Evolutionary conservation across 352 stramenopile species (phyloP).

Genomic region (Globisporangium camurandrum): DNA sequence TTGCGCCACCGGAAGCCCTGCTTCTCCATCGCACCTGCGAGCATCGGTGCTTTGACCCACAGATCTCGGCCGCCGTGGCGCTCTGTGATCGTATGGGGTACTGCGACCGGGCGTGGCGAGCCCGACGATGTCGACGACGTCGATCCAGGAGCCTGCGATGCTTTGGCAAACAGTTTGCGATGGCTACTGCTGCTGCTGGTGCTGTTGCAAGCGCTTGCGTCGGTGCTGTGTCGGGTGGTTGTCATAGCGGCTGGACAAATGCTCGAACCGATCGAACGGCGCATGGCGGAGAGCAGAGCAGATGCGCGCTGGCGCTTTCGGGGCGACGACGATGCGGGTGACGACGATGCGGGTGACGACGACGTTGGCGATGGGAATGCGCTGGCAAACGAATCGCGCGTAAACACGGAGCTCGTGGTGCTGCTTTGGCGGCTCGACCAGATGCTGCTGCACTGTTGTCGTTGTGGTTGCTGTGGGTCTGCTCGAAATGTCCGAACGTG

Average conservation of each 20-base stretch:
- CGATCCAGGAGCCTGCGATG: not conserved
- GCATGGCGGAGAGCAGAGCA: constrained; percentile 4
- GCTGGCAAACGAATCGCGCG: constrained; percentile 9
- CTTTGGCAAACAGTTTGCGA: too few species aligned
- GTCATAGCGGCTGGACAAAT: too few species aligned
- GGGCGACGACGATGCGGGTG: not conserved
- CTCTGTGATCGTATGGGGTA: constrained; percentile 78
- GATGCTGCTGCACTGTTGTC: not conserved
- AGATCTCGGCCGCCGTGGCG: constrained; percentile 55
- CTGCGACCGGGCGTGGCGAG: constrained; percentile 20
- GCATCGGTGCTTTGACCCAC: constrained; percentile 68
- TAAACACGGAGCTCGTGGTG: not conserved
- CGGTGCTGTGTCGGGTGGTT: too few species aligned
- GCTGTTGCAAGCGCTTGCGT: constrained; percentile 1
- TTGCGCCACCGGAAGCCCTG: constrained; percentile 70
- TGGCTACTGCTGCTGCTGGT: constrained; percentile 1
- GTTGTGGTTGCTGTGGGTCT: constrained; percentile 5
- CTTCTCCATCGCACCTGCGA: constrained; percentile 65
- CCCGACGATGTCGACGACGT: constrained; percentile 8
- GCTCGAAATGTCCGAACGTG: constrained; percentile 2
- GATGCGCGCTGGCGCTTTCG: constrained; percentile 2
- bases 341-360: not conserved
- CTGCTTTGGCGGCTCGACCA: not conserved
- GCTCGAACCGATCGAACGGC: constrained; percentile 4
- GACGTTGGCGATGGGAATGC: constrained; percentile 9